Conservation (phyloP, 176 grass and related monocot species). For the Phoenix roebelenii region DNA sequence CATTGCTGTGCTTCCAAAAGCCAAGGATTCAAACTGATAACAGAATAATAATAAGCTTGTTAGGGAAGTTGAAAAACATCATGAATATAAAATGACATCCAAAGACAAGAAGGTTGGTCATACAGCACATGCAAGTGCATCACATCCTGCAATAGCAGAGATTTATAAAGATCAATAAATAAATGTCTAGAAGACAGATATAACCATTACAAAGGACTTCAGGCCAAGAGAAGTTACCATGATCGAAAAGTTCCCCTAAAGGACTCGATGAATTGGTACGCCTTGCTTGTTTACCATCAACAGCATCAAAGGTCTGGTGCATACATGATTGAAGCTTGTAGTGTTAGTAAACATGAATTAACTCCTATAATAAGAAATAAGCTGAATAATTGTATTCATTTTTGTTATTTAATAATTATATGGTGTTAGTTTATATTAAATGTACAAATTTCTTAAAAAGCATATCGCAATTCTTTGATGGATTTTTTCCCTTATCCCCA, state of each 20-base stretch:
- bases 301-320: slow-evolving; percentile 92
- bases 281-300: slow-evolving; percentile 99
- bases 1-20: slow-evolving; percentile 88
- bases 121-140: slow-evolving; percentile 99
- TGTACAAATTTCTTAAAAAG: too few species aligned
- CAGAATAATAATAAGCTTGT: not conserved
- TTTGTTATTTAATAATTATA: too few species aligned
- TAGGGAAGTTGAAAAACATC: too few species aligned
- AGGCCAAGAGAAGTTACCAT: slow-evolving; percentile 38
- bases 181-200: not conserved
- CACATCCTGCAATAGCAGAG: slow-evolving; percentile 59
- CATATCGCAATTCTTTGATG: too few species aligned
- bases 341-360: not conserved
- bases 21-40: slow-evolving; percentile 88
- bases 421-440: too few species aligned
- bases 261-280: slow-evolving; percentile 98
- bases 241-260: slow-evolving; percentile 98
- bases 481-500: too few species aligned
- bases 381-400: not conserved
- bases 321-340: slow-evolving; percentile 1
- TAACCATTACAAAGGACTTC: not conserved
- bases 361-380: not conserved
- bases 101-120: slow-evolving; percentile 24
- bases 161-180: too few species aligned
- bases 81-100: not conserved